phyloP scores from a whole-genome alignment of 2,329 filamentous ascomycete genomes.

The Phialophora verrucosa region DNA sequence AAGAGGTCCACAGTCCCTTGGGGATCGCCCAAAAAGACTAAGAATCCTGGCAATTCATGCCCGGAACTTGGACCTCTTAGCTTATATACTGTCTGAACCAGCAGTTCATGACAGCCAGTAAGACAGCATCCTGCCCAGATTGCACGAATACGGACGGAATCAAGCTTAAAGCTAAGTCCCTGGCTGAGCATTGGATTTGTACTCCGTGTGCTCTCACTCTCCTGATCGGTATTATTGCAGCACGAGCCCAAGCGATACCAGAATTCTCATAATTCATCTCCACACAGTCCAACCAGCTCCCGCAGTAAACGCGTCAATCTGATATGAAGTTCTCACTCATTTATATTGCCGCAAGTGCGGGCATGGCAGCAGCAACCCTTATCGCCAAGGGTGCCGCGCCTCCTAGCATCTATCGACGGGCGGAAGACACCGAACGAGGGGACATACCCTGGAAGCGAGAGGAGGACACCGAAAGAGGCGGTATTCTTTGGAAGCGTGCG shows the following conservation, averaged over 20 bases:
- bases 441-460: background rate
- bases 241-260: background rate
- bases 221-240: background rate
- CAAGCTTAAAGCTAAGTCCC: background rate
- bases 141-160: background rate
- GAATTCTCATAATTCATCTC: background rate
- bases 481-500: background rate
- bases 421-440: background rate
- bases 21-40: no score
- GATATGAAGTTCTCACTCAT: slow-evolving; percentile 9
- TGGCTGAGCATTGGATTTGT: background rate
- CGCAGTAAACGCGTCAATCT: background rate
- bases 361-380: slow-evolving; percentile 4
- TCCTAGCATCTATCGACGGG: slow-evolving; percentile 14
- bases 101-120: no score
- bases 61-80: no score
- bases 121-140: background rate
- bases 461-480: background rate
- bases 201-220: background rate
- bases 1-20: no score
- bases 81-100: no score
- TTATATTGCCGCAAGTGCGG: slow-evolving; percentile 3
- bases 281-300: background rate
- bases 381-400: slow-evolving; percentile 11
- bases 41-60: no score